phyloP scores from a whole-genome alignment of 306 rosid species.

The Rosa lucieae region DNA sequence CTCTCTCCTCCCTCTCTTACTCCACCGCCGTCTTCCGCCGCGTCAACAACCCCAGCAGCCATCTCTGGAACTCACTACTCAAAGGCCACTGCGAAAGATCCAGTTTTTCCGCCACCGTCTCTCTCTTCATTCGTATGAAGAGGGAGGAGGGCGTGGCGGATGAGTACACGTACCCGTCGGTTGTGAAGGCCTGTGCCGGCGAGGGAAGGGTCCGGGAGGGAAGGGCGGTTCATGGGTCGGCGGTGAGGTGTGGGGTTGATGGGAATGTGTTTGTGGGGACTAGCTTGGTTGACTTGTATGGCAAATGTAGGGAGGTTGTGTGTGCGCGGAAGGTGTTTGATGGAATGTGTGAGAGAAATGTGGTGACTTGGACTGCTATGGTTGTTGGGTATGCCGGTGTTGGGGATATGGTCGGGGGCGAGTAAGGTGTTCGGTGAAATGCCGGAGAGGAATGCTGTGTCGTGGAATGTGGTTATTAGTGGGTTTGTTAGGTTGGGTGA shows the following conservation, averaged over 20 bases:
- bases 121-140: conserved; percentile 49
- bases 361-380: conserved; percentile 43
- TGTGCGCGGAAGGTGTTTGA: conserved; percentile 70
- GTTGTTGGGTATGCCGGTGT: conserved; percentile 32
- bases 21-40: conserved; percentile 28
- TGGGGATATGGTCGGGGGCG: conserved; percentile 37
- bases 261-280: conserved; percentile 55
- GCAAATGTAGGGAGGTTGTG: conserved; percentile 45
- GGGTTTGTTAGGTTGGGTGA: conserved; percentile 63
- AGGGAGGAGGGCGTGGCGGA: conserved; percentile 50
- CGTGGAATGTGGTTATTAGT: conserved; percentile 41
- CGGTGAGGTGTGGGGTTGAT: conserved; percentile 56
- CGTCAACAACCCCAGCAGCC: conserved; percentile 41
- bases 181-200: conserved; percentile 53
- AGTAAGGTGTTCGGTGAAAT: conserved; percentile 31
- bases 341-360: conserved; percentile 24
- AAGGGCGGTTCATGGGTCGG: conserved; percentile 60
- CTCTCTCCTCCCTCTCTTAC: conserved; percentile 20
- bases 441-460: conserved; percentile 36
- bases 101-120: conserved; percentile 10
- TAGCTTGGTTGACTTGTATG: conserved; percentile 69
- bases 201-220: conserved; percentile 41
- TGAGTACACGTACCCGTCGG: conserved; percentile 57
- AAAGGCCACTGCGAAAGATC: conserved; percentile 39
- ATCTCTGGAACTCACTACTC: conserved; percentile 71